A percentile compares a stretch with the other conserved stretches of the same genome.
Conservation (phyloP, 352 stramenopile genomes). For the Phytophthora pseudosyringae region DNA sequence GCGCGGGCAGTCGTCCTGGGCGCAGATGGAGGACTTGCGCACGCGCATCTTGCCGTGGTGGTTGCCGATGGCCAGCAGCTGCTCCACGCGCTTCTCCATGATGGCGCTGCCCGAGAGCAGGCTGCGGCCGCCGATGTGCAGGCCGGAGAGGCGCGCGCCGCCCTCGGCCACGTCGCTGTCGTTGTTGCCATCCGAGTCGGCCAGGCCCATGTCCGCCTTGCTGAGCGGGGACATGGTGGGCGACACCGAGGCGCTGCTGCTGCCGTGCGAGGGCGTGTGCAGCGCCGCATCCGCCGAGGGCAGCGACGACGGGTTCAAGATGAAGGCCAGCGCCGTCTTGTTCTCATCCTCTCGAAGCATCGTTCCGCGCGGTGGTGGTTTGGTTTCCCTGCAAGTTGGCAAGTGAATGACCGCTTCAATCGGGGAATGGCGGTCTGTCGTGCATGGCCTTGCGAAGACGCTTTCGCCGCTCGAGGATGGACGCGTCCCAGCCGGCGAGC, state of each 20-base stretch:
- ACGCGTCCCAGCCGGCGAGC: conserved; percentile 3
- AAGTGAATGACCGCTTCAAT: conserved; percentile 26
- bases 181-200: conserved; percentile 40
- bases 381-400: not conserved
- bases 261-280: conserved; percentile 18
- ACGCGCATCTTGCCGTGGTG: conserved; percentile 78
- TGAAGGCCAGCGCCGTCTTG: conserved; percentile 75
- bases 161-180: conserved; percentile 49
- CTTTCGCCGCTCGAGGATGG: conserved; percentile 13
- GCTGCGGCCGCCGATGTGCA: conserved; percentile 59
- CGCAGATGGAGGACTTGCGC: conserved; percentile 68
- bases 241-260: conserved; percentile 32
- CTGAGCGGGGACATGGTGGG: conserved; percentile 54
- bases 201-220: conserved; percentile 44
- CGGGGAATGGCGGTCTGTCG: conserved; percentile 16
- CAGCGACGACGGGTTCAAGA: conserved; percentile 62
- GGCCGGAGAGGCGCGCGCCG: conserved; percentile 34
- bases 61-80: conserved; percentile 58
- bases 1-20: conserved; percentile 55
- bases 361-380: not conserved
- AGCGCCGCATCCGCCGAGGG: conserved; percentile 3
- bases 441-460: conserved; percentile 2
- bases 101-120: conserved; percentile 56
- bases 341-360: conserved; percentile 51
- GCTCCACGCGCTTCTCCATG: conserved; percentile 64